These are phyloP conservation scores for Talaromyces marneffei DNA, from an alignment of 2,329 filamentous ascomycete species.

Conservation along the genomic window DNA sequence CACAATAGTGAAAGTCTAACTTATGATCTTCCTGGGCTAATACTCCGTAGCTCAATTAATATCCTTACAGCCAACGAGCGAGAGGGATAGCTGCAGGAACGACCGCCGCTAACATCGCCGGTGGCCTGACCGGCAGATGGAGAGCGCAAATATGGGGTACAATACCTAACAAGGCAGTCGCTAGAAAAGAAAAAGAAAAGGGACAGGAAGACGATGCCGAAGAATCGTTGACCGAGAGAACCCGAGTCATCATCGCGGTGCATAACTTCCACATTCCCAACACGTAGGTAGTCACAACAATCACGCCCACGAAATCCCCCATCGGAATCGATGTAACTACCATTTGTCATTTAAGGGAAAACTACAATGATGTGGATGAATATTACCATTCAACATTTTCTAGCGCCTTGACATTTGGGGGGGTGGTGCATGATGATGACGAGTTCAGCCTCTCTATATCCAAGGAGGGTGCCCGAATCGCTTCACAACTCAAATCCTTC, in stretches of 20 bases:
- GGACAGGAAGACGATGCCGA: neutral
- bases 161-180: neutral
- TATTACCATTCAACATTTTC: neutral
- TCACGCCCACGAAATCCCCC: neutral
- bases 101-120: neutral
- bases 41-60: neutral
- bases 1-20: neutral
- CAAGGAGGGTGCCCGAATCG: neutral
- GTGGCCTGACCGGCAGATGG: neutral
- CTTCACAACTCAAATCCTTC: neutral
- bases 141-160: neutral
- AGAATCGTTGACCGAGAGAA: neutral
- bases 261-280: no score
- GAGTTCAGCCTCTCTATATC: neutral
- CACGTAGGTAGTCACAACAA: neutral
- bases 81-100: constrained; percentile 5
- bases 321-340: neutral
- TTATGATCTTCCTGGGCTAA: neutral
- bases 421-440: neutral
- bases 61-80: neutral
- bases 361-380: neutral
- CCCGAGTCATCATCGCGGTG: neutral
- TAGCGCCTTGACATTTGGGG: neutral
- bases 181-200: neutral
- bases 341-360: neutral